Percentiles rank a stretch among this genome's conserved stretches.
Evolutionary conservation across 2,329 filamentous ascomycete genomes (phyloP).

Genomic region (Nemania bipapillata): DNA sequence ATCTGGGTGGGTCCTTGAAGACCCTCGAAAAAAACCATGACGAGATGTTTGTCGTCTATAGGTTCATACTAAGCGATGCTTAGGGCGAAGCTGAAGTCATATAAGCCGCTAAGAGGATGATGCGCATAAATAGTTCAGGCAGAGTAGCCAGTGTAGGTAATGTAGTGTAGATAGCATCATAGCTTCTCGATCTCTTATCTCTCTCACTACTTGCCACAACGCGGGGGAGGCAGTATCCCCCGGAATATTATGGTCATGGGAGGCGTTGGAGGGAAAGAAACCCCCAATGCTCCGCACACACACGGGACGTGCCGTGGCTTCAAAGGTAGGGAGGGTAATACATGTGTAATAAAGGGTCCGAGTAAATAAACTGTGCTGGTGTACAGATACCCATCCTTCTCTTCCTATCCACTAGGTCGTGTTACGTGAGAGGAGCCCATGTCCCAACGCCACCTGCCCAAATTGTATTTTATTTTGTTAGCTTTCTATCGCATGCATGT

Average conservation of each 20-base stretch:
- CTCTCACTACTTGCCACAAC: neutral
- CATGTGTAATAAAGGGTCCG: no score
- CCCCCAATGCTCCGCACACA: constrained; percentile 1
- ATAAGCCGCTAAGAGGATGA: neutral
- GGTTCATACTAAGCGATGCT: neutral
- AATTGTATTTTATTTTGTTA: neutral
- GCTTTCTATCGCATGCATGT: neutral
- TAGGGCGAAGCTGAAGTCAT: neutral
- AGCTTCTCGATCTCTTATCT: neutral
- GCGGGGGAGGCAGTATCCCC: neutral
- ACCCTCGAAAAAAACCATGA: neutral
- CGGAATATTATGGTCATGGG: neutral
- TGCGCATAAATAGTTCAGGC: neutral
- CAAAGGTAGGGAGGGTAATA: neutral
- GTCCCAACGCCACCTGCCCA: neutral
- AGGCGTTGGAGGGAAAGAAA: neutral
- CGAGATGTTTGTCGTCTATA: neutral
- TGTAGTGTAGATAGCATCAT: neutral
- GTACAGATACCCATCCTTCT: no score
- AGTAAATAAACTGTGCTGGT: no score
- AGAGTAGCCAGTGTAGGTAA: neutral
- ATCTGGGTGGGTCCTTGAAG: neutral
- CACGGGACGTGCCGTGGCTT: neutral
- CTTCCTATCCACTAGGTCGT: no score
- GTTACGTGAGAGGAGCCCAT: neutral